Evolutionary conservation across 768 basidiomycete genomes (phyloP), one percentile per base, ranked within the genome.

Genomic region (Ephemerocybe angulata): DNA sequence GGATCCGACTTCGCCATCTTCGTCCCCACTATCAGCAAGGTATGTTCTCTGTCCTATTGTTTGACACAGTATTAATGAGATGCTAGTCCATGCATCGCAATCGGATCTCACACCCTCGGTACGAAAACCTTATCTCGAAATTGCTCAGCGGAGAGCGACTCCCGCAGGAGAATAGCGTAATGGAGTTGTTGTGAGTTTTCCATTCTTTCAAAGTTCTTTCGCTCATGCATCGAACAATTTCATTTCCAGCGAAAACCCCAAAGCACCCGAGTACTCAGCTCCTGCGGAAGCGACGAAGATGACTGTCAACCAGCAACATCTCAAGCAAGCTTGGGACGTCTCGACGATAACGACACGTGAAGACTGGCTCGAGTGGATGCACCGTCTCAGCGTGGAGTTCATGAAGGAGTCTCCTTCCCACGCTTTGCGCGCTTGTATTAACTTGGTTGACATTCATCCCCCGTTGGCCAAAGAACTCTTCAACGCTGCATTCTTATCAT

Each of bases 361-460:
- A 42, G 95, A 98, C 60, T 99, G 97, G 97, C 73, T 80, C 17
- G 93, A 94, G 35, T 99, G 97, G 97, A 87, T 97, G 77, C 93
- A 90, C 64, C 82, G 87, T 15, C 80, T 99, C 8, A 86, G 93
- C 17, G 90, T 94, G 2, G 94, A 98, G 67, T 88, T 98, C 64
- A 95, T 99, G 88, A 92, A 95, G 65, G 94, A 98, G 59, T 98
- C 96, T 0, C 96, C 97, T 0, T 97, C 94, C 1, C 94, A 96
- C 73, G 97, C 97, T n/a, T 81, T 99, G 35, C 84, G 97, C 41
- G 94, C 97, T 0, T 98, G 96, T 64, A 93, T 93, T 83, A 91
- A 85, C 62, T 74, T 98, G 42, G 93, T 98, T 2, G 92, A 97
- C 65, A 85, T 89, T 7, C 91, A 98, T 68, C 82, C 87, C 21